phyloP scores from a whole-genome alignment of 148 eudicot genomes.

The Rhododendron ferrugineum region DNA sequence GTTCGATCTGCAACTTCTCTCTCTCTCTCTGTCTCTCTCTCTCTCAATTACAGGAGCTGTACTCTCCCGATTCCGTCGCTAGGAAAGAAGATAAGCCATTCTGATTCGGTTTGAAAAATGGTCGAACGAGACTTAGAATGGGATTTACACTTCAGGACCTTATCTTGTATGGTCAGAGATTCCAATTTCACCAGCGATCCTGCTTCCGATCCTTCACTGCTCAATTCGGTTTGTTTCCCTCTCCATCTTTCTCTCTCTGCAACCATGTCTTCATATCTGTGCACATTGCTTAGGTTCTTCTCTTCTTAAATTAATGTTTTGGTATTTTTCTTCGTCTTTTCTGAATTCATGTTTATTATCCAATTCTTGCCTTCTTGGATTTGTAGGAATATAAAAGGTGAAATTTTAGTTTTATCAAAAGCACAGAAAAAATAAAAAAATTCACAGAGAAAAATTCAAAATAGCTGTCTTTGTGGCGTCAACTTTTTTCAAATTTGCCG shows the following conservation, averaged over 20 bases:
- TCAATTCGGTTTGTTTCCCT: conserved; percentile 47
- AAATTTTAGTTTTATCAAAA: no score
- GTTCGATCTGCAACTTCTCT: not conserved
- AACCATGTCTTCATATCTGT: not conserved
- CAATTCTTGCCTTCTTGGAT: no score
- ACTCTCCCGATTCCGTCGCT: not conserved
- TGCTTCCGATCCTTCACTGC: conserved; percentile 68
- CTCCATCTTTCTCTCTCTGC: not conserved
- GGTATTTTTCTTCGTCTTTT: not conserved
- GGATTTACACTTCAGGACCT: conserved; percentile 66
- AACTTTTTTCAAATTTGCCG: no score
- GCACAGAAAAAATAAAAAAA: no score
- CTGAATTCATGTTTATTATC: no score
- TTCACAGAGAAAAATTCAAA: no score
- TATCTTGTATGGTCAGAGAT: no score
- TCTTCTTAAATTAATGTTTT: not conserved
- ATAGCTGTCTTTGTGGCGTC: no score
- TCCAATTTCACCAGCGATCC: no score
- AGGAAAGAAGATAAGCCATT: not conserved
- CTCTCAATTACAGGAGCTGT: not conserved
- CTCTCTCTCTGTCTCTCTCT: not conserved
- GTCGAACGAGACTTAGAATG: conserved; percentile 42
- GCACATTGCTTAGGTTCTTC: not conserved
- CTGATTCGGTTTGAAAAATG: conserved; percentile 30
- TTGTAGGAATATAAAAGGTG: no score